Evolutionary conservation across 352 stramenopile species (phyloP).

Genomic region (Pythium insidiosum): DNA sequence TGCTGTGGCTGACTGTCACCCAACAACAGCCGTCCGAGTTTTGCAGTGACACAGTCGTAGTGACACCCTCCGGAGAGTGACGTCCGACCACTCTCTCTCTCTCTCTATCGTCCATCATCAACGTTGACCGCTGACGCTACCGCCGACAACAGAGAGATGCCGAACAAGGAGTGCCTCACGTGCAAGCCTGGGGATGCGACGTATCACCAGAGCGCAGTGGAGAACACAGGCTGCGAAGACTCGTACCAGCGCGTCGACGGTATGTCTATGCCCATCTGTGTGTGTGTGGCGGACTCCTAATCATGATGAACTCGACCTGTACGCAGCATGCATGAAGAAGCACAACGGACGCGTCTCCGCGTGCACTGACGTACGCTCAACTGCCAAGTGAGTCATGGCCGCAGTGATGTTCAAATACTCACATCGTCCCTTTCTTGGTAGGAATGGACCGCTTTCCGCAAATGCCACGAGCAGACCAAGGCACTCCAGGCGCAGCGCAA

Average conservation of each 20-base stretch:
- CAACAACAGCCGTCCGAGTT: too few relatives aligned
- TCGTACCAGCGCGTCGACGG: slow-evolving; percentile 61
- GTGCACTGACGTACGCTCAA: slow-evolving; percentile 38
- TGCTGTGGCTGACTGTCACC: too few relatives aligned
- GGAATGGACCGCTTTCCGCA: slow-evolving; percentile 69
- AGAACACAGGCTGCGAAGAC: slow-evolving; percentile 56
- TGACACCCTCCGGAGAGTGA: too few relatives aligned
- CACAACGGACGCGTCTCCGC: slow-evolving; percentile 67
- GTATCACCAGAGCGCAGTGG: slow-evolving; percentile 56
- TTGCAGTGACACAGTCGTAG: too few relatives aligned
- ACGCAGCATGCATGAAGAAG: slow-evolving; percentile 80
- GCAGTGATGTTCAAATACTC: not conserved
- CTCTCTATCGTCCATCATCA: too few relatives aligned
- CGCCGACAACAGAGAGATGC: too few relatives aligned
- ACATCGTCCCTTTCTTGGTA: slow-evolving; percentile 13
- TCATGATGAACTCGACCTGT: too few relatives aligned
- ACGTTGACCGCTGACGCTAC: too few relatives aligned
- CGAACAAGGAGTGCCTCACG: slow-evolving; percentile 56
- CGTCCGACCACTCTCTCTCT: too few relatives aligned
- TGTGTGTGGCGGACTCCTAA: too few relatives aligned
- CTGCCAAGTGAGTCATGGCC: not conserved
- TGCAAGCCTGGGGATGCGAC: slow-evolving; percentile 67
- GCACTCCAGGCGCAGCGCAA: slow-evolving; percentile 16
- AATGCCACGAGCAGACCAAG: slow-evolving; percentile 63
- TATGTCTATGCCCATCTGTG: too few relatives aligned